Conservation (phyloP, 169 alveolate genomes). For the Cryptosporidium canis region DNA sequence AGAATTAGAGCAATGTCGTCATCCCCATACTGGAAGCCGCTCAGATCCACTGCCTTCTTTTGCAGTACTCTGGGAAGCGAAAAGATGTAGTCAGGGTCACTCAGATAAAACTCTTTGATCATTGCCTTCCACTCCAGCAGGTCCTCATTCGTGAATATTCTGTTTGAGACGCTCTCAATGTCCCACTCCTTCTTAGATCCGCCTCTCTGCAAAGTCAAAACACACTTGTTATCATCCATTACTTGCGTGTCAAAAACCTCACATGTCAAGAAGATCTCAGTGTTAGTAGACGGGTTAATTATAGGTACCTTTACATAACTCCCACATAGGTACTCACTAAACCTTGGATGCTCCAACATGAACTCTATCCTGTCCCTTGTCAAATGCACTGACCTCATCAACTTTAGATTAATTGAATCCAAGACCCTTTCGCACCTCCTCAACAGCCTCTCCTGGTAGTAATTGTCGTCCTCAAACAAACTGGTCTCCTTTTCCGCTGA, state of each 20-base stretch:
- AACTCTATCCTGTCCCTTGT: conserved; percentile 49
- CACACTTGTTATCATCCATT: conserved; percentile 9
- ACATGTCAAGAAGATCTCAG: conserved; percentile 27
- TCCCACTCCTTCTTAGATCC: conserved; percentile 66
- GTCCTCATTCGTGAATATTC: conserved; percentile 29
- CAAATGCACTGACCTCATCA: conserved; percentile 59
- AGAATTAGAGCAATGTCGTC: conserved; percentile 59
- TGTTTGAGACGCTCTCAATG: conserved; percentile 40
- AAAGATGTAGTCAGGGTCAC: conserved; percentile 37
- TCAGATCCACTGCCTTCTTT: conserved; percentile 13
- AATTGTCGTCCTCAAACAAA: conserved; percentile 27
- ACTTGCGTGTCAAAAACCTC: conserved; percentile 41
- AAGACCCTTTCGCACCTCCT: conserved; percentile 30
- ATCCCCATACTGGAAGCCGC: conserved; percentile 45
- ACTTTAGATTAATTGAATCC: conserved; percentile 18
- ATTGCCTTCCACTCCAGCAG: conserved; percentile 72
- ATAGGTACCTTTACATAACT: conserved; percentile 69
- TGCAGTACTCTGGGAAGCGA: conserved; percentile 22
- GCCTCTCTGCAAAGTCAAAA: conserved; percentile 55
- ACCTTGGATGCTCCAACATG: conserved; percentile 67
- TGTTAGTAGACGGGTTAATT: conserved; percentile 31
- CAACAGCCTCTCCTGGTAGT: conserved; percentile 11
- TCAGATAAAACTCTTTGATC: conserved; percentile 31
- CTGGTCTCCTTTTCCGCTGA: background rate
- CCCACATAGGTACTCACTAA: conserved; percentile 38